Evolutionary conservation across 371 early-diverging fungal genomes (phyloP).

Genomic region (Mucor piriformis): DNA sequence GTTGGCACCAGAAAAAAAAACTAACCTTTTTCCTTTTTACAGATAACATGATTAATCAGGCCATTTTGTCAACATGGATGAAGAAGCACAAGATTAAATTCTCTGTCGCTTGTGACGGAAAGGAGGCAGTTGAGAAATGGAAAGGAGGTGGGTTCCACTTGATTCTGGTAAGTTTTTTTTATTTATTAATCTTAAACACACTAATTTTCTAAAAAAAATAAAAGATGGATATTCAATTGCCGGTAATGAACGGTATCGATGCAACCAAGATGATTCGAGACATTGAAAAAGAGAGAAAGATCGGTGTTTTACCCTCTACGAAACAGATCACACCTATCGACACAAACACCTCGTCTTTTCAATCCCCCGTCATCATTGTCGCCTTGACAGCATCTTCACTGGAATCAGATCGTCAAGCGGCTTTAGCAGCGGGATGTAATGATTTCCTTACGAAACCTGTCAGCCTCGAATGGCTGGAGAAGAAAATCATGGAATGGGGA

Average conservation of each 20-base stretch:
- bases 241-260: constrained; percentile 82
- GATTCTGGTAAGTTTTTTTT: constrained; percentile 61
- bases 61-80: constrained; percentile 76
- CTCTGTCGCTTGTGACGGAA: constrained; percentile 74
- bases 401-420: constrained; percentile 77
- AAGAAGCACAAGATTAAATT: constrained; percentile 71
- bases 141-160: constrained; percentile 72
- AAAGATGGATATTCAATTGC: constrained; percentile 85
- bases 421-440: constrained; percentile 87
- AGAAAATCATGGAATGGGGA: constrained; percentile 91
- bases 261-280: constrained; percentile 76
- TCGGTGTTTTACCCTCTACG: constrained; percentile 56
- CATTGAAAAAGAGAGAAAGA: constrained; percentile 66
- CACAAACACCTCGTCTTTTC: constrained; percentile 33
- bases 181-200: constrained; percentile 2
- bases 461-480: constrained; percentile 80
- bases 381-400: constrained; percentile 84
- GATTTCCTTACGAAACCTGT: constrained; percentile 90
- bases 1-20: constrained; percentile 3
- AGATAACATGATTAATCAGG: constrained; percentile 82
- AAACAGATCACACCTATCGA: background rate
- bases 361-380: constrained; percentile 85
- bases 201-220: background rate
- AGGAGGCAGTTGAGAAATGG: constrained; percentile 80
- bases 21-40: constrained; percentile 8